Evolutionary conservation across 2,329 filamentous ascomycete genomes (phyloP).

Genomic region (Penicillium fuscoglaucum): DNA sequence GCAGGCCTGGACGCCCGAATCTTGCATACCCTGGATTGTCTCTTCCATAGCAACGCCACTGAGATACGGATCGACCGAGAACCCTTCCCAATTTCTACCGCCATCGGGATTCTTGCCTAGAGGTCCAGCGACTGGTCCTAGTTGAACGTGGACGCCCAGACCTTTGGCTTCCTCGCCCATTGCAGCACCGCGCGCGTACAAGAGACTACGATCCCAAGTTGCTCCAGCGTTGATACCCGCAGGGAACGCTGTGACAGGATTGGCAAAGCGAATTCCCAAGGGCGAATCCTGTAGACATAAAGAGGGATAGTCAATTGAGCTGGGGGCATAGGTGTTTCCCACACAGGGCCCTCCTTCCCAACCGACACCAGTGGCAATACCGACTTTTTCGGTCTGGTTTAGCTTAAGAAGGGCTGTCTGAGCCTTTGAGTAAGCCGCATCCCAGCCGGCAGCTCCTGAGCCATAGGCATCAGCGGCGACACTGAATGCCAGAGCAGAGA

Average conservation of each 20-base stretch:
- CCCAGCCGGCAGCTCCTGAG: slow-evolving; percentile 11
- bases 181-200: slow-evolving; percentile 52
- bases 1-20: slow-evolving; percentile 46
- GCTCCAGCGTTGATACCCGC: slow-evolving; percentile 46
- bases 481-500: slow-evolving; percentile 7
- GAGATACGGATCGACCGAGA: slow-evolving; percentile 47
- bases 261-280: slow-evolving; percentile 44
- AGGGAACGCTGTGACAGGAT: slow-evolving; percentile 46
- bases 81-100: slow-evolving; percentile 44
- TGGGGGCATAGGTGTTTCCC: slow-evolving; percentile 32
- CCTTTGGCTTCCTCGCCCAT: slow-evolving; percentile 54
- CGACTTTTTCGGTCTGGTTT: slow-evolving; percentile 28
- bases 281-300: slow-evolving; percentile 37
- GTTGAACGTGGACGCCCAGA: slow-evolving; percentile 39
- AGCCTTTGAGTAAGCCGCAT: slow-evolving; percentile 17
- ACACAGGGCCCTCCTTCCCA: slow-evolving; percentile 35
- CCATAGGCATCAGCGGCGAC: slow-evolving; percentile 6
- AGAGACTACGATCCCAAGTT: slow-evolving; percentile 56
- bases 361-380: slow-evolving; percentile 31
- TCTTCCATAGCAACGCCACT: slow-evolving; percentile 45
- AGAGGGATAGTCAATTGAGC: slow-evolving; percentile 33
- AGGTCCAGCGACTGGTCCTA: slow-evolving; percentile 45
- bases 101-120: slow-evolving; percentile 38
- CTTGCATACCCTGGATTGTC: slow-evolving; percentile 57
- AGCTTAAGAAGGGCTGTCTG: slow-evolving; percentile 15